Percentiles rank a stretch among this genome's conserved stretches.
These are phyloP conservation scores for Blastocystis sp. DNA, from an alignment of 352 stramenopile species.

Conservation along the genomic window DNA sequence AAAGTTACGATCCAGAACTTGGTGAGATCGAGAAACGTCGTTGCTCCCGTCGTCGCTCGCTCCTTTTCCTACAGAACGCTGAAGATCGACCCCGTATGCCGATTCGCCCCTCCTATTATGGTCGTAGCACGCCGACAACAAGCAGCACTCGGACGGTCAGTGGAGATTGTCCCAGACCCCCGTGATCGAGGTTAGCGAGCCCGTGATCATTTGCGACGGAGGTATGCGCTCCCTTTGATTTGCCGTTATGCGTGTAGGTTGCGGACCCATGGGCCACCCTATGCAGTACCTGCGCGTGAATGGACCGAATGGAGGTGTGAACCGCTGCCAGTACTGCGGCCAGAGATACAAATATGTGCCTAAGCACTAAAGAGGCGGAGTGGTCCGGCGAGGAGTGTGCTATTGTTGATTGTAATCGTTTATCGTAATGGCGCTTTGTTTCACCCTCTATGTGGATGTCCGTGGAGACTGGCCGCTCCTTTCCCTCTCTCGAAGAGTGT, in stretches of 20 bases:
- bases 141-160: constrained; percentile 63
- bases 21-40: constrained; percentile 48
- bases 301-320: constrained; percentile 69
- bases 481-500: too few relatives aligned
- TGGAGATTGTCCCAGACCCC: constrained; percentile 70
- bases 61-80: constrained; percentile 62
- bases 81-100: constrained; percentile 37
- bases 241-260: constrained; percentile 46
- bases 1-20: constrained; percentile 24
- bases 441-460: too few relatives aligned
- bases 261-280: constrained; percentile 68
- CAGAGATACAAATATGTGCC: constrained; percentile 72
- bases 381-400: background rate
- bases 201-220: constrained; percentile 73
- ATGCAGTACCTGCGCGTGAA: constrained; percentile 74
- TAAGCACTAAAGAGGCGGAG: constrained; percentile 50
- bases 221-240: background rate
- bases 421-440: constrained; percentile 68
- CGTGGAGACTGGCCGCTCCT: too few relatives aligned
- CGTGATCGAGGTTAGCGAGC: constrained; percentile 73
- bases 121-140: constrained; percentile 64
- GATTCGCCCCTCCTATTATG: background rate
- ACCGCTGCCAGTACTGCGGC: constrained; percentile 71
- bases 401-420: constrained; percentile 28
- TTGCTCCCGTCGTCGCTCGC: constrained; percentile 35